phyloP scores from a whole-genome alignment of 148 eudicot genomes.

The Bassia scoparia region DNA sequence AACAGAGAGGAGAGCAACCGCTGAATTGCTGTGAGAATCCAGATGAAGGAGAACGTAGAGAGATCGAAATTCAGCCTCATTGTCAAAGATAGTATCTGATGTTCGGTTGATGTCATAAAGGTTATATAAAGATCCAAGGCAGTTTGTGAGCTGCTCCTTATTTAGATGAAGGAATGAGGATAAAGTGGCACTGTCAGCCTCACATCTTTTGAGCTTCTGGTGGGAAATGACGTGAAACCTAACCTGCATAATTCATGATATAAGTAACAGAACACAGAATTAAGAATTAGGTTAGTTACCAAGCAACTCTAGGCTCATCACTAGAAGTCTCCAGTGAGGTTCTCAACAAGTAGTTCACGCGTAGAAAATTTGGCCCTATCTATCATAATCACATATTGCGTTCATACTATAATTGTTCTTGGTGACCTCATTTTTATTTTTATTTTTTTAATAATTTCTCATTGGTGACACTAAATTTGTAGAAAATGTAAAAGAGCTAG shows the following conservation, averaged over 20 bases:
- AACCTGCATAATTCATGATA: slow-evolving; percentile 41
- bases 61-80: slow-evolving; percentile 84
- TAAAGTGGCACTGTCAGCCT: slow-evolving; percentile 33
- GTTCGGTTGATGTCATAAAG: slow-evolving; percentile 64
- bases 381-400: neutral
- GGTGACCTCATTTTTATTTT: neutral
- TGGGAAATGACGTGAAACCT: slow-evolving; percentile 74
- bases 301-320: no score
- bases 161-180: slow-evolving; percentile 70
- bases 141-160: slow-evolving; percentile 82
- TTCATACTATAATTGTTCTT: no score
- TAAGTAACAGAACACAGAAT: neutral
- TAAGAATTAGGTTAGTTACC: neutral
- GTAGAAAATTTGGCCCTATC: neutral
- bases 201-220: slow-evolving; percentile 60
- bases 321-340: neutral
- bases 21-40: slow-evolving; percentile 50
- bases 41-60: slow-evolving; percentile 82
- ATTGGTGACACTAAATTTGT: no score
- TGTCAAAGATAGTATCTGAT: slow-evolving; percentile 34
- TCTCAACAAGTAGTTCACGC: neutral
- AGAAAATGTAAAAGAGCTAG: no score
- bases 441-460: no score
- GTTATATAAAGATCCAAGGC: slow-evolving; percentile 56
- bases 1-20: slow-evolving; percentile 33